Percentiles rank a stretch among this genome's conserved stretches.
These are phyloP conservation scores for Fusarium beomiforme DNA, from an alignment of 2,329 filamentous ascomycete genomes.

Conservation along the genomic window DNA sequence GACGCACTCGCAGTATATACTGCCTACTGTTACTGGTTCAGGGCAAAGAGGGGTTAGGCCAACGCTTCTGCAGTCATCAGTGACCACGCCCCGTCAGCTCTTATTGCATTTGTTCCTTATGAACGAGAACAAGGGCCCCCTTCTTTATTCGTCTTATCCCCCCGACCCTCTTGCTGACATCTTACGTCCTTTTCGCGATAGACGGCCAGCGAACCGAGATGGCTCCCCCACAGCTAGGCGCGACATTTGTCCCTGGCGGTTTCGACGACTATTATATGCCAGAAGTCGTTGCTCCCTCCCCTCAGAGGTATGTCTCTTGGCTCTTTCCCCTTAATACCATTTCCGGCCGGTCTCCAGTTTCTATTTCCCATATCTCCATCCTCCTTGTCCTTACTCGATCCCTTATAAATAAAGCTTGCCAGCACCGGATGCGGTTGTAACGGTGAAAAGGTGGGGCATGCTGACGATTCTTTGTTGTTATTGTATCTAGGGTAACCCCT, in stretches of 20 bases:
- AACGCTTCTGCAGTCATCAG: slow-evolving; percentile 42
- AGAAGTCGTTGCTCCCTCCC: slow-evolving; percentile 66
- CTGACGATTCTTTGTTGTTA: slow-evolving; percentile 50
- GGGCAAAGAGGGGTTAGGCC: slow-evolving; percentile 40
- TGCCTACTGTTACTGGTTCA: slow-evolving; percentile 31
- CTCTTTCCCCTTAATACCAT: slow-evolving; percentile 25
- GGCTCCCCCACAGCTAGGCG: slow-evolving; percentile 54
- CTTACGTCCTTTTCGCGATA: slow-evolving; percentile 44
- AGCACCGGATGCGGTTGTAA: slow-evolving; percentile 40
- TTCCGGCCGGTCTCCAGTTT: slow-evolving; percentile 31
- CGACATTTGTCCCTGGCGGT: slow-evolving; percentile 68
- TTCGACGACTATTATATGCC: slow-evolving; percentile 70
- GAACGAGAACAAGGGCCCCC: slow-evolving; percentile 38
- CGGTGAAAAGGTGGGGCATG: slow-evolving; percentile 49
- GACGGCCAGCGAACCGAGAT: slow-evolving; percentile 43
- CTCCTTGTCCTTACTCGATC: slow-evolving; percentile 24
- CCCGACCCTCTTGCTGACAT: slow-evolving; percentile 45
- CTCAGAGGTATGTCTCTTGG: slow-evolving; percentile 62
- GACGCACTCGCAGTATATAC: slow-evolving; percentile 34
- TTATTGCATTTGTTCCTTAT: slow-evolving; percentile 33
- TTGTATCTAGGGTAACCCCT: slow-evolving; percentile 79
- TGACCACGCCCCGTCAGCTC: slow-evolving; percentile 41
- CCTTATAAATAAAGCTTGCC: slow-evolving; percentile 30
- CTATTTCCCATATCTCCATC: slow-evolving; percentile 30
- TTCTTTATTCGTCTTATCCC: slow-evolving; percentile 42